Base-by-base conservation (phyloP, 371 early-diverging fungal genomes). In the Apophysomyces trapeziformis region DNA sequence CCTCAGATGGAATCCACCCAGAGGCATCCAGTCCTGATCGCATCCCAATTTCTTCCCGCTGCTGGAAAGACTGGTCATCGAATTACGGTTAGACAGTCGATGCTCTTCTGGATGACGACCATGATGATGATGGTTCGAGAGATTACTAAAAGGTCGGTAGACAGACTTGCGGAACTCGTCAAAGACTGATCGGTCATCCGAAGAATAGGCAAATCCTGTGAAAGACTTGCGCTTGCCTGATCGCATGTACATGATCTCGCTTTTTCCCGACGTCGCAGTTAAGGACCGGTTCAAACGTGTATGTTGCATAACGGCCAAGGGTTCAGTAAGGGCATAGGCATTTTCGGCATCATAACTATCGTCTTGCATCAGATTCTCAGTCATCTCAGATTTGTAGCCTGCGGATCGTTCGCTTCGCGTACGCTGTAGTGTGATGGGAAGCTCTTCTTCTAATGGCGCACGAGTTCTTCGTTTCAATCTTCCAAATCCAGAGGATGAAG, bases 161-260 rank as follows among this genome's bases (percentile, higher is more conserved):
- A 83, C 75, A 0, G 84, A 80, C 57, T 77, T 72, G 43, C 79
- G 68, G 41, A 69, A 74, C 26, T 72, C 74, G 21, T 83, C 80
- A 68, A 80, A 83, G n/a, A 76, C 78, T 4, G 73, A 71, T 1
- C 64, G 43, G 50, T 83, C 84, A 60, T 83, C 84, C 4, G 81
- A 71, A 11, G 84, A 78, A 63, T 72, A 83, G 7, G 79, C 84
- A 59, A 80, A 83, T 4, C 84, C 84, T 9, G 70, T 83, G 37
- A 83, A 83, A 0, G 84, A 83, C 0, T 70, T 47, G 12, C 84
- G 71, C 59, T 70, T 74, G 26, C 84, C 84, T 0, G 84, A 80
- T 12, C 68, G 56, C 75, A 83, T 80, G 60, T 83, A 75, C 78
- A 81, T 78, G 39, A 81, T 81, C 43, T 78, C 78, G 18, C 78